A percentile compares a stretch with the other conserved stretches of the same genome.
Evolutionary conservation across 1,139 yeast species (phyloP).

Genomic region (Saccharomycopsis phalli): DNA sequence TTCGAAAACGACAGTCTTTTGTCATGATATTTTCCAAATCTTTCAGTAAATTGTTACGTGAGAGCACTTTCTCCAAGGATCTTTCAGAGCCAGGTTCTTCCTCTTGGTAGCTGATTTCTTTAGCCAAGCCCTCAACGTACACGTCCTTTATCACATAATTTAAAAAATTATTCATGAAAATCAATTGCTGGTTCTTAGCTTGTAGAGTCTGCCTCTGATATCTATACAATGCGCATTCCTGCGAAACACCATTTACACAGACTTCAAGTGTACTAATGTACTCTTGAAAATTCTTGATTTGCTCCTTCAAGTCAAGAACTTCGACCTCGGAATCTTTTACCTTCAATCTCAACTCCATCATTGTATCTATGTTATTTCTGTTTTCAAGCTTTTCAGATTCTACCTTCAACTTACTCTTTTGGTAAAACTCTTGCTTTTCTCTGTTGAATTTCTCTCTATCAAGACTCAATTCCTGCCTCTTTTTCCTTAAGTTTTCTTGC

Average conservation of each 20-base stretch:
- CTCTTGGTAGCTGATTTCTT: not conserved
- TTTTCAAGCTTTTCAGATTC: not conserved
- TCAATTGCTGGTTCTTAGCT: conserved; percentile 1
- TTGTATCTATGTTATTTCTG: not conserved
- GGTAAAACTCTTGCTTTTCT: conserved; percentile 2
- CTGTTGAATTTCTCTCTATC: not conserved
- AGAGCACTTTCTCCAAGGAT: conserved; percentile 1
- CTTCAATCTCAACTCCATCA: not conserved
- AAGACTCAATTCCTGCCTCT: not conserved
- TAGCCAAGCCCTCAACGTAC: conserved; percentile 5
- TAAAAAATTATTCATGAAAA: conserved; percentile 5
- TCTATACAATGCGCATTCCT: conserved; percentile 1
- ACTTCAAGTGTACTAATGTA: conserved; percentile 11
- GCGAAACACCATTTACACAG: conserved; percentile 4
- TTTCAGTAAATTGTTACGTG: not conserved
- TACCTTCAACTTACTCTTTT: not conserved
- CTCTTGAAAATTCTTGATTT: conserved; percentile 1
- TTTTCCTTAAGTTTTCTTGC: conserved; percentile 1
- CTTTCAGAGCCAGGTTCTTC: not conserved
- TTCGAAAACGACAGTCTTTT: not conserved
- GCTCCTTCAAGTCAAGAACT: not conserved
- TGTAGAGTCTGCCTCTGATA: not conserved
- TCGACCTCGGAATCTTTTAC: conserved; percentile 2
- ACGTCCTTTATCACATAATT: conserved; percentile 5
- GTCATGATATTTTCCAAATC: conserved; percentile 2